Percentiles rank a stretch among this genome's conserved stretches.
Evolutionary conservation across 441 rosid genomes (phyloP).

Genomic region (Bocquillonia castaneifolia): DNA sequence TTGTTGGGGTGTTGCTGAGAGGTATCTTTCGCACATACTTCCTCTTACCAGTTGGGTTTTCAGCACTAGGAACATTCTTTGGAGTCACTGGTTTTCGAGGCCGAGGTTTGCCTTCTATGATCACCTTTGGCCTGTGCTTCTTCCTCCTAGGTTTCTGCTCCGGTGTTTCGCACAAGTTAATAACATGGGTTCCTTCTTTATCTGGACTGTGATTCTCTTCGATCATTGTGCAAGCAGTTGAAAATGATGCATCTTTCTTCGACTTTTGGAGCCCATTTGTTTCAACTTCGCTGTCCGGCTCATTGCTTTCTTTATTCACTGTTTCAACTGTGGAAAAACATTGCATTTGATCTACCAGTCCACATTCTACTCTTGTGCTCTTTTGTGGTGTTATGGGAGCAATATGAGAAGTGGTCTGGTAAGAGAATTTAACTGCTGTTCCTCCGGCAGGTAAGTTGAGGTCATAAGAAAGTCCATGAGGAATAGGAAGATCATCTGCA

Average conservation of each 20-base stretch:
- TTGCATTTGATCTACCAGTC: slow-evolving; percentile 24
- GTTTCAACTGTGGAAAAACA: slow-evolving; percentile 18
- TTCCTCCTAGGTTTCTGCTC: slow-evolving; percentile 66
- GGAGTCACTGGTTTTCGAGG: slow-evolving; percentile 21
- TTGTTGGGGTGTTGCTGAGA: slow-evolving; percentile 16
- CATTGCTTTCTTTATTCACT: slow-evolving; percentile 23
- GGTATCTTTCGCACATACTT: slow-evolving; percentile 47
- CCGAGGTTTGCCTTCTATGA: slow-evolving; percentile 54
- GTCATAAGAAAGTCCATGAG: slow-evolving; percentile 27
- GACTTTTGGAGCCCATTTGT: slow-evolving; percentile 21
- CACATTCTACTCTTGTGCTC: slow-evolving; percentile 23
- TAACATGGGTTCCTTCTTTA: slow-evolving; percentile 23
- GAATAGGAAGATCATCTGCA: slow-evolving; percentile 33
- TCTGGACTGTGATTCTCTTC: slow-evolving; percentile 37
- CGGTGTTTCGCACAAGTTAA: slow-evolving; percentile 63
- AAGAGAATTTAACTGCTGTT: slow-evolving; percentile 26
- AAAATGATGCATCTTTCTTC: slow-evolving; percentile 27
- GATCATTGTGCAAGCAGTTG: slow-evolving; percentile 19
- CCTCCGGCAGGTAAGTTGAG: slow-evolving; percentile 30
- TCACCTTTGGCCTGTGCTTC: slow-evolving; percentile 86
- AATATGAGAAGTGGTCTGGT: slow-evolving; percentile 24
- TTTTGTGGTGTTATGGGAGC: slow-evolving; percentile 58
- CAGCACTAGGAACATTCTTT: slow-evolving; percentile 12
- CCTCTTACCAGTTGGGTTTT: slow-evolving; percentile 47
- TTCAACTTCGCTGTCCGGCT: slow-evolving; percentile 23